Evolutionary conservation across 1,284 basidiomycete genomes (phyloP), one percentile per base, ranked within the genome.

Genomic region (Cutaneotrichosporon cavernicola): DNA sequence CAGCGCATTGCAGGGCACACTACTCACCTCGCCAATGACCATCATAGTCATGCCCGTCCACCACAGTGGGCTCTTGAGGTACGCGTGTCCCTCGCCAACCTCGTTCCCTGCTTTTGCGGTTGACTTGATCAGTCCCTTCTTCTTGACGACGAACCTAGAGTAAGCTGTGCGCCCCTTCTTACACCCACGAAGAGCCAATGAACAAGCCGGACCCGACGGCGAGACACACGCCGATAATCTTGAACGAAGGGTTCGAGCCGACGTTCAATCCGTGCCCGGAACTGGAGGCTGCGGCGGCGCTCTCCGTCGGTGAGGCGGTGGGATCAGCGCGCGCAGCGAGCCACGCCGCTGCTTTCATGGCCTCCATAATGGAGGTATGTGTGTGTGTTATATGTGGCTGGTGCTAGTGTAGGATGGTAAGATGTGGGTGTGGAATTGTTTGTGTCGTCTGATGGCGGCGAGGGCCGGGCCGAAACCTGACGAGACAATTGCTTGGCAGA

Each of bases 41-140:
- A 82, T 80, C 65, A 77, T 72, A 61, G 69, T 76, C 79, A 78
- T 81, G 50, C 81, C 80, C 52, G 83, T 82, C 92, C 92, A 96
- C 91, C 92, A 95, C 84, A 93, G 76, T 72, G 81, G 73, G 63
- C 69, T 76, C 72, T 95, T 96, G 77, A 99, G 87, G 82, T 99
- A 99, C 13, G 86, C 91, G 66, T 97, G 92, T 55, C 95, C 95
- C 76, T 98, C 93, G 56, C 96, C 96, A 0, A 91, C 89, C 13
- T 82, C 82, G 50, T 82, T 84, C 7, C 85, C 85, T 60, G 83
- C 75, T 71, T 84, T 82, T 83, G 83, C 72, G 85, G 81, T 79
- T 43, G 80, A 71, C 13, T 65, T 53, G 10, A 85, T 61, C 26
- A 93, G 82, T 16, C 92, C 92, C 76, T 91, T 96, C 85, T 98